Percentiles rank a stretch among this genome's conserved stretches.
These are phyloP conservation scores for Lentinula aciculospora DNA, from an alignment of 768 basidiomycete species.

Conservation along the genomic window DNA sequence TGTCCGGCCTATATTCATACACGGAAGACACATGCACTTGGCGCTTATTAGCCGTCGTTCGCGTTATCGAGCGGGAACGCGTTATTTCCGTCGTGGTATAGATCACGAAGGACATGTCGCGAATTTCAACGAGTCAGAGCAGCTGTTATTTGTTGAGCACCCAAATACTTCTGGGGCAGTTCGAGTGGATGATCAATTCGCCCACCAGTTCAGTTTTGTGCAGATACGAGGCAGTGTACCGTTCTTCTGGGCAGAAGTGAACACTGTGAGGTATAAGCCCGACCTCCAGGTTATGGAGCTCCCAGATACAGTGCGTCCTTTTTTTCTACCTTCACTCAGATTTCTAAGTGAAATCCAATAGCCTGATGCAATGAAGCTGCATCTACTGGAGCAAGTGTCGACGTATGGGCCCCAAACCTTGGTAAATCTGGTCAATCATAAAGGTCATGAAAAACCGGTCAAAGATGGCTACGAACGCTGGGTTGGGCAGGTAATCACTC, in stretches of 20 bases:
- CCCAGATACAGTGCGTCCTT: slow-evolving; percentile 64
- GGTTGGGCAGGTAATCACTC: slow-evolving; percentile 45
- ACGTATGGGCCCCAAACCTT: slow-evolving; percentile 75
- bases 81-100: slow-evolving; percentile 93
- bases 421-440: slow-evolving; percentile 91
- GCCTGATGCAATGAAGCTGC: slow-evolving; percentile 65
- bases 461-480: slow-evolving; percentile 93
- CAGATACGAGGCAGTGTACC: slow-evolving; percentile 94
- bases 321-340: not conserved
- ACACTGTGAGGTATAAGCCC: slow-evolving; percentile 92
- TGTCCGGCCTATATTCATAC: slow-evolving; percentile 66
- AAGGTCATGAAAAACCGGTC: slow-evolving; percentile 87
- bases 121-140: slow-evolving; percentile 98
- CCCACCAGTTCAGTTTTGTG: slow-evolving; percentile 74
- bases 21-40: slow-evolving; percentile 74
- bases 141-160: slow-evolving; percentile 76
- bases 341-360: slow-evolving; percentile 20
- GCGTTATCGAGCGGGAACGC: slow-evolving; percentile 91
- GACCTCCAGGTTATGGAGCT: slow-evolving; percentile 96
- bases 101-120: slow-evolving; percentile 87
- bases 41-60: slow-evolving; percentile 91
- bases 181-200: slow-evolving; percentile 39
- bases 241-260: slow-evolving; percentile 94
- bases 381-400: slow-evolving; percentile 67
- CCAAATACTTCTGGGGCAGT: slow-evolving; percentile 34